Evolutionary conservation across 2,329 filamentous ascomycete genomes (phyloP).

Genomic region (Corinectria fuckeliana): DNA sequence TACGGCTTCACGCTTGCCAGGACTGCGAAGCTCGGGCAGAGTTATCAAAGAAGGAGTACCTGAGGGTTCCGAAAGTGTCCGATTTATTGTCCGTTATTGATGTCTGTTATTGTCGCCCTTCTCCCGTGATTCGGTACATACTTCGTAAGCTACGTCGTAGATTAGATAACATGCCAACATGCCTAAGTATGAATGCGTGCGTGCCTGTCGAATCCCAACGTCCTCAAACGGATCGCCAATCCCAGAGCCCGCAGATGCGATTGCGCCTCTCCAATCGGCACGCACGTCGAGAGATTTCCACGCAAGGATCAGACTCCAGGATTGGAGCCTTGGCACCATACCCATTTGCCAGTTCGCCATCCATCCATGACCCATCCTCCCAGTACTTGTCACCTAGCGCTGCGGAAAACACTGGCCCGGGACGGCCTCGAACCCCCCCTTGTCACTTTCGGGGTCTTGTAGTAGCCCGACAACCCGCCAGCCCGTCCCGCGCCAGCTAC

Average conservation of each 20-base stretch:
- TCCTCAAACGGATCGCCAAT: neutral
- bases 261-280: conserved; percentile 9
- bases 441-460: conserved; percentile 40
- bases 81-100: too few relatives aligned
- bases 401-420: conserved; percentile 5
- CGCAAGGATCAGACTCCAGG: conserved; percentile 2
- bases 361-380: too few relatives aligned
- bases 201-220: neutral
- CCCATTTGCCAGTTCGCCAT: neutral
- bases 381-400: too few relatives aligned
- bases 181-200: too few relatives aligned
- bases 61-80: neutral
- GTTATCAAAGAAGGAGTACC: too few relatives aligned
- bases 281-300: neutral
- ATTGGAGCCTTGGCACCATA: neutral
- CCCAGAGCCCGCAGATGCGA: neutral
- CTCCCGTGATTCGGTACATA: too few relatives aligned
- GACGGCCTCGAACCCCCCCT: conserved; percentile 7
- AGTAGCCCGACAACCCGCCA: conserved; percentile 40
- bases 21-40: too few relatives aligned
- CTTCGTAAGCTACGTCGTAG: too few relatives aligned
- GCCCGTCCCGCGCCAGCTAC: conserved; percentile 8
- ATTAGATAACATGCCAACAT: too few relatives aligned
- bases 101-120: too few relatives aligned
- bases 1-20: neutral